Evolutionary conservation across 176 grass and related monocot species (phyloP).

Genomic region (Paspalum vaginatum): DNA sequence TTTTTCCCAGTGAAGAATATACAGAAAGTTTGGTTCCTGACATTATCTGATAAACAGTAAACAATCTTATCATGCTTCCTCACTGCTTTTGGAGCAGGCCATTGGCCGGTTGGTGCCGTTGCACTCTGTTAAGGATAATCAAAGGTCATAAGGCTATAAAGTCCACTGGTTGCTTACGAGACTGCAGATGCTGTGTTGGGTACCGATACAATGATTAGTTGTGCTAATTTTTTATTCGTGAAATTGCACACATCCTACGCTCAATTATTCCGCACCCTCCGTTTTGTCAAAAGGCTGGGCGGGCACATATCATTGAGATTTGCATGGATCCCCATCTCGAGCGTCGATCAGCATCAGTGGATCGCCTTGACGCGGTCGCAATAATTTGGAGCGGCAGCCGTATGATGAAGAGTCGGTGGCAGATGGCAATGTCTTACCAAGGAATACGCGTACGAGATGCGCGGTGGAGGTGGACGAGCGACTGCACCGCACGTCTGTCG

Average conservation of each 20-base stretch:
- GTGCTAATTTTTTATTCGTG: constrained; percentile 3
- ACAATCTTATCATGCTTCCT: constrained; percentile 4
- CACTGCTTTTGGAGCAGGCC: constrained; percentile 24
- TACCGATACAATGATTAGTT: constrained; percentile 36
- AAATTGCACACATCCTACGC: neutral
- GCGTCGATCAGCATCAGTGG: constrained; percentile 16
- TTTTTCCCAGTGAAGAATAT: constrained; percentile 45
- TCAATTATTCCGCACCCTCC: constrained; percentile 31
- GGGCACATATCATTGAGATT: constrained; percentile 27
- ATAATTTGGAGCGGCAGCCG: constrained; percentile 39
- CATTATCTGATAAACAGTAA: constrained; percentile 19
- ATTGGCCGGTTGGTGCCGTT: constrained; percentile 33
- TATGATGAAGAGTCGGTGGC: constrained; percentile 40
- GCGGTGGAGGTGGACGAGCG: neutral
- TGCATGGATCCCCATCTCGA: constrained; percentile 35
- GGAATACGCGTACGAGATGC: constrained; percentile 22
- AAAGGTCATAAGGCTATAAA: constrained; percentile 29
- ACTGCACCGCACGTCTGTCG: constrained; percentile 40
- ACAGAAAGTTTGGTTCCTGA: constrained; percentile 44
- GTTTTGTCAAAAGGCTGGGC: constrained; percentile 19
- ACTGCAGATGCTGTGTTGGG: constrained; percentile 12
- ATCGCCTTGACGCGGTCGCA: constrained; percentile 23
- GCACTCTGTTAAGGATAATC: constrained; percentile 11
- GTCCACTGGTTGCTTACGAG: constrained; percentile 32
- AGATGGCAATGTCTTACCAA: constrained; percentile 48